phyloP scores from a whole-genome alignment of 352 stramenopile genomes.

The Poterioochromonas sp. region DNA sequence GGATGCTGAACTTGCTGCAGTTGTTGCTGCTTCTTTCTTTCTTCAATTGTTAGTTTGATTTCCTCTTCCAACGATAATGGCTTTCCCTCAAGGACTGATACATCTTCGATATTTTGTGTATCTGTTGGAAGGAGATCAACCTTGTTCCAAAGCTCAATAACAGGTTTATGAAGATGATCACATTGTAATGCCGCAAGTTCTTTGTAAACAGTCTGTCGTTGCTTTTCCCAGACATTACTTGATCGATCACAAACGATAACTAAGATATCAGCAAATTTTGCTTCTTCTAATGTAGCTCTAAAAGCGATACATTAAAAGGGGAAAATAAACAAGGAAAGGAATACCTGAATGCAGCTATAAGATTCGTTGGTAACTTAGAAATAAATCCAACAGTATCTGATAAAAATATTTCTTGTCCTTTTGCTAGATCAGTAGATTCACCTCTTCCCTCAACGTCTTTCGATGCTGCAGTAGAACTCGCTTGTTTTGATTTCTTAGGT shows the following conservation, averaged over 20 bases:
- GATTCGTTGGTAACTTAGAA: neutral
- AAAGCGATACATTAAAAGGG: neutral
- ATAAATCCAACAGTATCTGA: slow-evolving; percentile 2
- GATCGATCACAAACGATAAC: neutral
- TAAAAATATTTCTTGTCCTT: neutral
- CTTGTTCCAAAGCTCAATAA: slow-evolving; percentile 17
- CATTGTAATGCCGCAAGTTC: neutral
- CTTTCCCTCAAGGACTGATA: no score
- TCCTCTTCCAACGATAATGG: no score
- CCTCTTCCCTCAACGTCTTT: neutral
- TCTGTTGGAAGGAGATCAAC: neutral
- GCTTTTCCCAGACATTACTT: neutral
- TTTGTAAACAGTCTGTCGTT: neutral
- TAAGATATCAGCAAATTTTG: neutral
- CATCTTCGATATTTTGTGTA: no score
- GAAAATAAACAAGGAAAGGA: neutral
- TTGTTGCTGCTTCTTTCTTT: no score
- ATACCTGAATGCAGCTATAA: neutral
- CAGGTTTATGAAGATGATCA: neutral
- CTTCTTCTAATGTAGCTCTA: neutral
- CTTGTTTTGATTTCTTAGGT: no score
- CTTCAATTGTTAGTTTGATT: no score
- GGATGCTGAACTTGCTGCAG: no score
- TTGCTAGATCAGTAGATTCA: neutral
- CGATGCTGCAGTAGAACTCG: no score